These are phyloP conservation scores for Aspergillus campestris DNA, from an alignment of 495 filamentous ascomycete species.

Conservation along the genomic window DNA sequence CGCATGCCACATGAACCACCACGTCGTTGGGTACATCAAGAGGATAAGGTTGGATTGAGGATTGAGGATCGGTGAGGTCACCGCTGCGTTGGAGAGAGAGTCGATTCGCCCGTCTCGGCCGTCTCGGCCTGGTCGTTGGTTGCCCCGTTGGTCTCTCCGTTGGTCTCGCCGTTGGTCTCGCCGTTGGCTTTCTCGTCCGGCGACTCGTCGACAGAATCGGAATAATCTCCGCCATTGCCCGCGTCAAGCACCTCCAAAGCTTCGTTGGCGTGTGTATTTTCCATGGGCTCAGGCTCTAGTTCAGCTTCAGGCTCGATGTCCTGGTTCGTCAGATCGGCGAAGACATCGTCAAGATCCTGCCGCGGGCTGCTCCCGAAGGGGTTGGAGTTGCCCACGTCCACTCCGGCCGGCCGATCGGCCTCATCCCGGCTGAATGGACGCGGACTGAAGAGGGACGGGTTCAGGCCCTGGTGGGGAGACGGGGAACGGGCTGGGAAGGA, in stretches of 20 bases:
- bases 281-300: slow-evolving; percentile 24
- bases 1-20: too few relatives aligned
- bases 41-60: too few relatives aligned
- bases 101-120: neutral
- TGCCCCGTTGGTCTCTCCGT: slow-evolving; percentile 5
- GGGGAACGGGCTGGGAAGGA: slow-evolving; percentile 36
- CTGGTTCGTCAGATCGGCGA: slow-evolving; percentile 41
- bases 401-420: slow-evolving; percentile 11
- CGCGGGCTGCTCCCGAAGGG: slow-evolving; percentile 36
- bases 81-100: too few relatives aligned
- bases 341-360: slow-evolving; percentile 37
- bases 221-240: slow-evolving; percentile 25
- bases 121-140: slow-evolving; percentile 8
- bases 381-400: slow-evolving; percentile 18
- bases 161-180: slow-evolving; percentile 5
- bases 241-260: slow-evolving; percentile 38
- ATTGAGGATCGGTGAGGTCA: too few relatives aligned
- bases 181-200: slow-evolving; percentile 5
- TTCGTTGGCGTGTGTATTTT: slow-evolving; percentile 40
- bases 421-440: slow-evolving; percentile 29
- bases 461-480: slow-evolving; percentile 26
- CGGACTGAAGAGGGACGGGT: slow-evolving; percentile 35
- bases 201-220: slow-evolving; percentile 9
- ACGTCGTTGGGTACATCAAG: too few relatives aligned
- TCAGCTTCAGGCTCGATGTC: slow-evolving; percentile 29